phyloP scores from a whole-genome alignment of 2,329 filamentous ascomycete species.

The Malbranchea zuffiana region DNA sequence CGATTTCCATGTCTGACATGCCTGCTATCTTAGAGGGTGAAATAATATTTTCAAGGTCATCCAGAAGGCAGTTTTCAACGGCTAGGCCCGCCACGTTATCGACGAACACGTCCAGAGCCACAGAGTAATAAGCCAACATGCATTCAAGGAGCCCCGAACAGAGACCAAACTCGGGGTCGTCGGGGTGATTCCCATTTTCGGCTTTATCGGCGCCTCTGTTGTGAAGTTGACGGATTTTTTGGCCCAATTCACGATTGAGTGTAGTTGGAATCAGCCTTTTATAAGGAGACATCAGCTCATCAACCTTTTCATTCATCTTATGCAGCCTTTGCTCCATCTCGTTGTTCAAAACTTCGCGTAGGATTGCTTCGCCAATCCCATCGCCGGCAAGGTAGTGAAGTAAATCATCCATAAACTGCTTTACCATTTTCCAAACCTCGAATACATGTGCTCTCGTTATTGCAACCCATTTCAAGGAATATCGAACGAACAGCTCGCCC shows the following conservation, averaged over 20 bases:
- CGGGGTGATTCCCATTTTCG: constrained; percentile 3
- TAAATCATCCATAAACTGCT: constrained; percentile 15
- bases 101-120: constrained; percentile 25
- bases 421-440: constrained; percentile 16
- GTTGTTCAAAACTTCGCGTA: constrained; percentile 17
- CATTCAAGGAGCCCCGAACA: constrained; percentile 17
- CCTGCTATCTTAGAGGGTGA: constrained; percentile 23
- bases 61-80: constrained; percentile 30
- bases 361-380: constrained; percentile 14
- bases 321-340: constrained; percentile 14
- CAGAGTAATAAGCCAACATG: constrained; percentile 19
- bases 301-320: constrained; percentile 16
- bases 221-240: constrained; percentile 10
- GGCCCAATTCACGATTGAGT: constrained; percentile 12
- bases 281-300: constrained; percentile 18
- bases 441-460: constrained; percentile 20
- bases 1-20: constrained; percentile 23
- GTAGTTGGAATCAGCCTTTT: constrained; percentile 15
- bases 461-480: constrained; percentile 26
- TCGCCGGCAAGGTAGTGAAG: constrained; percentile 16
- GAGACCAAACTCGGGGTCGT: constrained; percentile 9
- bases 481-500: constrained; percentile 33
- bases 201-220: constrained; percentile 4
- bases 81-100: constrained; percentile 30
- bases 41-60: constrained; percentile 25